phyloP scores from a whole-genome alignment of 345 rosid species.

The Boechera stricta region DNA sequence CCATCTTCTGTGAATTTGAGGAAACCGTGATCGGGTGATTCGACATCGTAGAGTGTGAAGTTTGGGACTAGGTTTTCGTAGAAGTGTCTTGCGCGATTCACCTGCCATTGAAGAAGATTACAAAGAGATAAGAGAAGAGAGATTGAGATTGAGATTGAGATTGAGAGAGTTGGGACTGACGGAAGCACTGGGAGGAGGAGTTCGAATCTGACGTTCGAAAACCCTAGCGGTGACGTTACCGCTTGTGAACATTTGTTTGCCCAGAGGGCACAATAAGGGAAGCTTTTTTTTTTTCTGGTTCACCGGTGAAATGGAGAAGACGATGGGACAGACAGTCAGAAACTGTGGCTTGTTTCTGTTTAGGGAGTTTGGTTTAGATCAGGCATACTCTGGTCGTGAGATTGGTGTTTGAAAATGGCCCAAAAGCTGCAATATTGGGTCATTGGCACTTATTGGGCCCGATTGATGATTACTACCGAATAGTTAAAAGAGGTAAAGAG shows the following conservation, averaged over 20 bases:
- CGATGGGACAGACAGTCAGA: neutral
- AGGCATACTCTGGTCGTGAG: neutral
- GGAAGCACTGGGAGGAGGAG: conserved; percentile 73
- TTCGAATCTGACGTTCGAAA: conserved; percentile 80
- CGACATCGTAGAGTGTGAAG: conserved; percentile 79
- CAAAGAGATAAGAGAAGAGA: neutral
- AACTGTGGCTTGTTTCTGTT: neutral
- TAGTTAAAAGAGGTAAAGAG: too few species aligned
- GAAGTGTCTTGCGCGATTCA: conserved; percentile 76
- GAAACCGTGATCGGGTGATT: conserved; percentile 86
- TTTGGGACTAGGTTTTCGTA: conserved; percentile 93
- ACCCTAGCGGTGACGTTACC: conserved; percentile 78
- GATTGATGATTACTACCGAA: too few species aligned
- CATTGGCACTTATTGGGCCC: too few species aligned
- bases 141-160: conserved; percentile 8
- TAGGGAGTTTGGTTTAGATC: neutral
- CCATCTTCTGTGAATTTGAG: conserved; percentile 98
- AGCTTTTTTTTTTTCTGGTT: conserved; percentile 8
- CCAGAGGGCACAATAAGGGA: neutral
- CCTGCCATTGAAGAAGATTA: conserved; percentile 53
- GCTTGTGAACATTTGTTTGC: conserved; percentile 58
- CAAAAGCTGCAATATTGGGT: neutral
- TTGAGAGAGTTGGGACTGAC: conserved; percentile 47
- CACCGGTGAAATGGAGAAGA: conserved; percentile 35
- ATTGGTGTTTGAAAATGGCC: neutral